A percentile compares a stretch with the other conserved stretches of the same genome.
phyloP scores from a whole-genome alignment of 257 asterid genomes.

The Salvia miltiorrhiza region DNA sequence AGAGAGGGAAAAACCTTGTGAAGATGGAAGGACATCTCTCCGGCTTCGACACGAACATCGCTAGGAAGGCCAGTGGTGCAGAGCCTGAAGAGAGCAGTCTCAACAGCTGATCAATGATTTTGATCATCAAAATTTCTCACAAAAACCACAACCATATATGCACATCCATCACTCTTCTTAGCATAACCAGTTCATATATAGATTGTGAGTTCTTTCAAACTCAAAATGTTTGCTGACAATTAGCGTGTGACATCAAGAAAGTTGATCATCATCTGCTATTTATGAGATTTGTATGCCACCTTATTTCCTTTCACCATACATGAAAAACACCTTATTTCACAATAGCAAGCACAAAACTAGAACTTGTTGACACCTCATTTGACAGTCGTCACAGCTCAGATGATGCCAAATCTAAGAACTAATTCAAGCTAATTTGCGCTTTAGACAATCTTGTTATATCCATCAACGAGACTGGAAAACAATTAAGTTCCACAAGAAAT shows the following conservation, averaged over 20 bases:
- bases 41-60: conserved; percentile 46
- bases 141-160: background rate
- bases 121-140: background rate
- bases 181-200: background rate
- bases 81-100: conserved; percentile 32
- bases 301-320: background rate
- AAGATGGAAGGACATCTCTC: conserved; percentile 47
- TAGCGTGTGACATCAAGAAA: too few species aligned
- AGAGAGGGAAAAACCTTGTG: conserved; percentile 42
- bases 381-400: too few species aligned
- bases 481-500: background rate
- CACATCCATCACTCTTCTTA: background rate
- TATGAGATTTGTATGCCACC: background rate
- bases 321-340: background rate
- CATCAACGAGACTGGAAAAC: background rate
- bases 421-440: too few species aligned
- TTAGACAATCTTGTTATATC: background rate
- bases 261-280: background rate
- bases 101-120: background rate
- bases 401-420: background rate
- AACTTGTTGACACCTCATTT: background rate
- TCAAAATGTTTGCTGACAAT: too few species aligned
- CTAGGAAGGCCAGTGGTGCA: conserved; percentile 52
- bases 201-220: too few species aligned
- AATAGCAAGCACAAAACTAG: background rate